A percentile compares a stretch with the other conserved stretches of the same genome.
Conservation (phyloP, 176 grass and related monocot genomes). For the Pontederia crassipes region DNA sequence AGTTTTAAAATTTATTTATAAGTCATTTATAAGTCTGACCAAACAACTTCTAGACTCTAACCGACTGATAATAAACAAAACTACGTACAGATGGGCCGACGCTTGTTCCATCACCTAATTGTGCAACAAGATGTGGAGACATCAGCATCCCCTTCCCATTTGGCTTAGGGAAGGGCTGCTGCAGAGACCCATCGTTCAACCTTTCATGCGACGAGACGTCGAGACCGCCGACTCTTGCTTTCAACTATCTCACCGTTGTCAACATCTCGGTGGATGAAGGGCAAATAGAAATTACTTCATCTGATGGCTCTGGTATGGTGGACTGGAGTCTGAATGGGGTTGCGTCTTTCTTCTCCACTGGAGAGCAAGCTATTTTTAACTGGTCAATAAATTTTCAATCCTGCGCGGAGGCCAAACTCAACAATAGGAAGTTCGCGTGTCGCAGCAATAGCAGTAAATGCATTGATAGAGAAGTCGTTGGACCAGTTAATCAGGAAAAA, state of each 20-base stretch:
- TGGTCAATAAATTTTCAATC: neutral
- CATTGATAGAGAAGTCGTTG: neutral
- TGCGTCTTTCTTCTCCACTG: neutral
- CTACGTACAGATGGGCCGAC: too few species aligned
- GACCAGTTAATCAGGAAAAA: neutral
- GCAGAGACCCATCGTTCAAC: neutral
- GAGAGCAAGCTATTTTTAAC: too few species aligned
- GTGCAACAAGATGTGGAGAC: neutral
- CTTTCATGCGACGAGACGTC: neutral
- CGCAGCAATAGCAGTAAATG: neutral
- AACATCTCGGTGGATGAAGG: neutral
- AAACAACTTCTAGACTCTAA: too few species aligned
- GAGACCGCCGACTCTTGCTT: neutral
- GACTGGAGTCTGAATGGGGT: neutral
- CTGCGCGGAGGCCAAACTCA: neutral
- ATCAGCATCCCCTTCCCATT: neutral
- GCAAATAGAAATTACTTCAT: neutral
- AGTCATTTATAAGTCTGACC: too few species aligned
- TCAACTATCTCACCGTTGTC: neutral
- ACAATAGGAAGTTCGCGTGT: neutral
- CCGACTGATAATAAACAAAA: too few species aligned
- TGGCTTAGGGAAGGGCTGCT: neutral
- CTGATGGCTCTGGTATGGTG: too few species aligned
- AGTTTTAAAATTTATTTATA: too few species aligned
- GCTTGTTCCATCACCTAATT: too few species aligned